Evolutionary conservation across 2,329 filamentous ascomycete species (phyloP).

Genomic region (Colletotrichum eremochloae): DNA sequence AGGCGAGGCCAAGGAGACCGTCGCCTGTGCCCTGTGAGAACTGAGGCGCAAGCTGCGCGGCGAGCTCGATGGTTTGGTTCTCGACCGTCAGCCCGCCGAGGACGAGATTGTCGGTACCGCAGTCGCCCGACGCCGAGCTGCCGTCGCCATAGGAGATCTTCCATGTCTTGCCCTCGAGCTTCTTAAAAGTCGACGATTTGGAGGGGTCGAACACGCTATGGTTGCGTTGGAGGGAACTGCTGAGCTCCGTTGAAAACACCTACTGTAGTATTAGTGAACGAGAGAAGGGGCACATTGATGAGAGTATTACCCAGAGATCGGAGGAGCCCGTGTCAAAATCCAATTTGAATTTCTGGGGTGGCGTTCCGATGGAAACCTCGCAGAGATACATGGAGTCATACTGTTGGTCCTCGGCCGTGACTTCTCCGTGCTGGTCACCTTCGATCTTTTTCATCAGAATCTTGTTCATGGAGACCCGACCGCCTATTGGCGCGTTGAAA

Average conservation of each 20-base stretch:
- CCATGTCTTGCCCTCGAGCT: slow-evolving; percentile 65
- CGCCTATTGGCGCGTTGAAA: slow-evolving; percentile 29
- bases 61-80: slow-evolving; percentile 75
- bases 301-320: slow-evolving; percentile 78
- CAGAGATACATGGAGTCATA: slow-evolving; percentile 62
- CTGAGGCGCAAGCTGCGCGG: slow-evolving; percentile 67
- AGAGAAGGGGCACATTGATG: slow-evolving; percentile 53
- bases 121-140: slow-evolving; percentile 71
- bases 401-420: slow-evolving; percentile 58
- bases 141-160: slow-evolving; percentile 77
- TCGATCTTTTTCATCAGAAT: slow-evolving; percentile 29
- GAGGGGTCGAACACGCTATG: slow-evolving; percentile 61
- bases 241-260: slow-evolving; percentile 50
- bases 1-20: slow-evolving; percentile 78
- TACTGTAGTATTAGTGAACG: slow-evolving; percentile 4
- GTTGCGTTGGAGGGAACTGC: slow-evolving; percentile 43
- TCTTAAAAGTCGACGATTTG: slow-evolving; percentile 53
- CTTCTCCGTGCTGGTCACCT: slow-evolving; percentile 30
- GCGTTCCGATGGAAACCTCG: slow-evolving; percentile 57
- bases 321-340: slow-evolving; percentile 83
- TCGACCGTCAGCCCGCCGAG: slow-evolving; percentile 74
- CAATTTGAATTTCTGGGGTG: slow-evolving; percentile 72
- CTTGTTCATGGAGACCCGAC: slow-evolving; percentile 35
- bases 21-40: slow-evolving; percentile 72
- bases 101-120: slow-evolving; percentile 76